Evolutionary conservation across 2,329 filamentous ascomycete genomes (phyloP).

Genomic region (Achaetomium macrosporum): DNA sequence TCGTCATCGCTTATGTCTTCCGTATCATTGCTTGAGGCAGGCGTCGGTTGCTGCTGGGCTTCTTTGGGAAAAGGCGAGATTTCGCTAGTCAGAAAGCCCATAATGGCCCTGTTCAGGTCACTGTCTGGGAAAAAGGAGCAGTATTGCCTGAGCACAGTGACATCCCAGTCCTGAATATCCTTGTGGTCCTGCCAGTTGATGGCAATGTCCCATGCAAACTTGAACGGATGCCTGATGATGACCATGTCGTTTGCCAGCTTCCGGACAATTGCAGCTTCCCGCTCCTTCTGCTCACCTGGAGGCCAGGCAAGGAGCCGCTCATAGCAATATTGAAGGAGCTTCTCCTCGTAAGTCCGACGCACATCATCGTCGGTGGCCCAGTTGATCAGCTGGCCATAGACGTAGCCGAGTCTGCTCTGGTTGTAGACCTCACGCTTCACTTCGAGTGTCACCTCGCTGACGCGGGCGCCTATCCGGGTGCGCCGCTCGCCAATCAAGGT

Average conservation of each 20-base stretch:
- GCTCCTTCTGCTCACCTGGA: slow-evolving; percentile 56
- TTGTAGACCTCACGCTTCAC: slow-evolving; percentile 80
- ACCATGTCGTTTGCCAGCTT: slow-evolving; percentile 88
- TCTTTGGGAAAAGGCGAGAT: slow-evolving; percentile 69
- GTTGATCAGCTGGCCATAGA: slow-evolving; percentile 80
- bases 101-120: slow-evolving; percentile 75
- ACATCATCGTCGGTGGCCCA: slow-evolving; percentile 86
- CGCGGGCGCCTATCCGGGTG: slow-evolving; percentile 76
- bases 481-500: slow-evolving; percentile 82
- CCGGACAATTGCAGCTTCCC: slow-evolving; percentile 66
- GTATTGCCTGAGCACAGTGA: slow-evolving; percentile 71
- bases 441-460: slow-evolving; percentile 76
- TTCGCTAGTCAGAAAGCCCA: slow-evolving; percentile 74
- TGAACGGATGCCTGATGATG: slow-evolving; percentile 86
- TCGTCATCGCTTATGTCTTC: slow-evolving; percentile 54
- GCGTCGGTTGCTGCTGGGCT: slow-evolving; percentile 16
- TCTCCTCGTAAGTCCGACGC: slow-evolving; percentile 82
- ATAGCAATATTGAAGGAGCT: slow-evolving; percentile 73
- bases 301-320: slow-evolving; percentile 69
- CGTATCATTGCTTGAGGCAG: slow-evolving; percentile 31
- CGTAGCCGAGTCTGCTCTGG: slow-evolving; percentile 67
- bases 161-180: slow-evolving; percentile 69
- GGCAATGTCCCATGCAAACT: slow-evolving; percentile 83
- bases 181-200: slow-evolving; percentile 84
- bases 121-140: slow-evolving; percentile 77